Conservation (phyloP, 2,329 filamentous ascomycete species). For the Xylaria sp. region DNA sequence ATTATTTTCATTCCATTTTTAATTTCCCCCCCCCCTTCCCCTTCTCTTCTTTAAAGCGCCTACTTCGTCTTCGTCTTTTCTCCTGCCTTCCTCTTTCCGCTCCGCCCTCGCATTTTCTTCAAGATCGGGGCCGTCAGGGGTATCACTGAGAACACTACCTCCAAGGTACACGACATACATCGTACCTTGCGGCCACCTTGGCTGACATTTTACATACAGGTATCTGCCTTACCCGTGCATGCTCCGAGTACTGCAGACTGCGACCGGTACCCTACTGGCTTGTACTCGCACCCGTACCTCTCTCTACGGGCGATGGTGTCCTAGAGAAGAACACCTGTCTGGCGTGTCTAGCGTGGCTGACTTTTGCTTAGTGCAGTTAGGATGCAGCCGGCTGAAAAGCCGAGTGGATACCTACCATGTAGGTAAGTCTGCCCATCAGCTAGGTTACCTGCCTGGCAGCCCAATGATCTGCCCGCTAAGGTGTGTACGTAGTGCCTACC, state of each 20-base stretch:
- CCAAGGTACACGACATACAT: slow-evolving; percentile 12
- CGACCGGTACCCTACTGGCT: neutral
- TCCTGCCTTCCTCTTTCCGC: slow-evolving; percentile 13
- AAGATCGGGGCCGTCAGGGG: slow-evolving; percentile 30
- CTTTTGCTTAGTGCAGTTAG: neutral
- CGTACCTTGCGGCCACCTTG: slow-evolving; percentile 9
- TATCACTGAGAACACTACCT: slow-evolving; percentile 10
- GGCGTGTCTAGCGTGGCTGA: neutral
- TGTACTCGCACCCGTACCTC: neutral
- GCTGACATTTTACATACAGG: neutral
- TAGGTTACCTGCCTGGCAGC: neutral
- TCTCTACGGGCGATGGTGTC: too few relatives aligned
- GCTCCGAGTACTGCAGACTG: neutral
- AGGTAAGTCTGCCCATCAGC: too few relatives aligned
- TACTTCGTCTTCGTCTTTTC: slow-evolving; percentile 5
- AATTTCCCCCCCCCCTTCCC: neutral
- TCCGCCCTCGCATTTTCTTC: slow-evolving; percentile 24
- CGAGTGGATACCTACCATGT: neutral
- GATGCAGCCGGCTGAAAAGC: slow-evolving; percentile 9
- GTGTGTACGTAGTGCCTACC: neutral
- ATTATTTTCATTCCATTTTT: neutral
- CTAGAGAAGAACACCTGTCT: too few relatives aligned
- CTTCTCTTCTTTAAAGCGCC: neutral
- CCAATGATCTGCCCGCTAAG: neutral
- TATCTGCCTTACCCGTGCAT: too few relatives aligned